These are phyloP conservation scores for Fistulifera solaris DNA, from an alignment of 108 stramenopile species.

Conservation along the genomic window DNA sequence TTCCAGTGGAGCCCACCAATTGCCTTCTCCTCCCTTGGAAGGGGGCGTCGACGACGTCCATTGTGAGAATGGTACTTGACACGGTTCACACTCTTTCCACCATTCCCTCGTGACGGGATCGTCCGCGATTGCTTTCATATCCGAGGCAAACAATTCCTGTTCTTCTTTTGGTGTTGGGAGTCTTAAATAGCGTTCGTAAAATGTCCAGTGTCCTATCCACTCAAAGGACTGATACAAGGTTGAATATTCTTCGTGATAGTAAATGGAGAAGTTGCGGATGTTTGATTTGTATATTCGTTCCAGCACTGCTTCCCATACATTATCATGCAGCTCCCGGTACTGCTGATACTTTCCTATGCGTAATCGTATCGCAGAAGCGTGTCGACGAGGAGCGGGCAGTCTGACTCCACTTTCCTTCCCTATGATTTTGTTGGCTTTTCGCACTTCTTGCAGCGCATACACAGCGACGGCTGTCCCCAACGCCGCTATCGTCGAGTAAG, in stretches of 20 bases:
- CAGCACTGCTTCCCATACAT: constrained; percentile 20
- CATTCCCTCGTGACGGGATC: constrained; percentile 14
- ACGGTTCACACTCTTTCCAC: constrained; percentile 25
- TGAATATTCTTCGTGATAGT: constrained; percentile 20
- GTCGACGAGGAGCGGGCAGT: constrained; percentile 11
- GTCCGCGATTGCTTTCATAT: constrained; percentile 17
- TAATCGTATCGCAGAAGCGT: constrained; percentile 14
- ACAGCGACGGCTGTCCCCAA: too few relatives aligned
- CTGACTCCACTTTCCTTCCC: too few relatives aligned
- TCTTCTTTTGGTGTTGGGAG: too few relatives aligned
- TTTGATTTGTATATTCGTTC: constrained; percentile 15
- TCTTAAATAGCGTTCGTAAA: neutral
- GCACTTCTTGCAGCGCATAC: too few relatives aligned
- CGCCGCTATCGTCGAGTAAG: too few relatives aligned
- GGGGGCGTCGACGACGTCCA: constrained; percentile 8
- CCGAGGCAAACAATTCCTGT: constrained; percentile 13
- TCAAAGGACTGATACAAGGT: constrained; percentile 27
- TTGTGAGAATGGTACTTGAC: constrained; percentile 22
- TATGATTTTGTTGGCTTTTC: too few relatives aligned
- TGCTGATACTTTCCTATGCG: constrained; percentile 7
- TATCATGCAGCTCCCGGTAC: constrained; percentile 20
- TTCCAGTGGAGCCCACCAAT: constrained; percentile 19
- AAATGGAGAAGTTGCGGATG: constrained; percentile 26
- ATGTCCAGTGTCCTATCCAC: constrained; percentile 20
- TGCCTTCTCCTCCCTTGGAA: neutral